Evolutionary conservation across 345 rosid species (phyloP), one percentile per base, ranked within the genome.

Genomic region (Citrus hindsii): DNA sequence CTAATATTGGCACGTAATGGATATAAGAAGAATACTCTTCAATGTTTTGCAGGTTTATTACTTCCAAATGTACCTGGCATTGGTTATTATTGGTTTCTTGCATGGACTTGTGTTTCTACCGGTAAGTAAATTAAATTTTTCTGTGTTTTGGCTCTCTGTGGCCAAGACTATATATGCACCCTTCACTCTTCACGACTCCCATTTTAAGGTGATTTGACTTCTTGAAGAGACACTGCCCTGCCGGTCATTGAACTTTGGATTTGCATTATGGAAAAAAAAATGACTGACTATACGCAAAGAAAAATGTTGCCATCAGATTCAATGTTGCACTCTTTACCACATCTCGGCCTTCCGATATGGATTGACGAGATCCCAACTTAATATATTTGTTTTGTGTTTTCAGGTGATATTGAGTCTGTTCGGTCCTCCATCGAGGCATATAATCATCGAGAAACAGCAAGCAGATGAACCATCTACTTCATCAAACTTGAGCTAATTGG

Each of bases 51-150:
- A 94, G 98, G 96, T 92, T 76, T 94, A 94, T 84, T 94, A 94
- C 91, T 94, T 94, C 78, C 96, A 92, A 76, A 94, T 94, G 98
- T 94, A 90, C 87, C 73, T 94, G 76, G 97, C 98, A 21, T 79
- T 94, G 91, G 94, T 94, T 80, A 66, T 94, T 71, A 84, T 92
- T 19, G 96, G 97, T 72, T 94, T 94, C 89, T 82, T 94, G 85
- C 98, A 94, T 33, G 98, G 98, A 37, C 97, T 94, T 58, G 92
- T 94, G 85, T 89, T 92, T 73, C 84, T 94, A 84, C 98, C 98
- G 0, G 98, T 92, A 89, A 90, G 97, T 88, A 71, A 25, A 81
- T 24, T 38, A 9, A 42, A 76, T 21, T 46, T 46, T 68, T n/a
- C n/a, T 51, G 12, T 64, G 2, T 61, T 61, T 81, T 24, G 74